Evolutionary conservation across 805 yeast genomes (phyloP).

Genomic region (Saccharomycopsis schoenii): DNA sequence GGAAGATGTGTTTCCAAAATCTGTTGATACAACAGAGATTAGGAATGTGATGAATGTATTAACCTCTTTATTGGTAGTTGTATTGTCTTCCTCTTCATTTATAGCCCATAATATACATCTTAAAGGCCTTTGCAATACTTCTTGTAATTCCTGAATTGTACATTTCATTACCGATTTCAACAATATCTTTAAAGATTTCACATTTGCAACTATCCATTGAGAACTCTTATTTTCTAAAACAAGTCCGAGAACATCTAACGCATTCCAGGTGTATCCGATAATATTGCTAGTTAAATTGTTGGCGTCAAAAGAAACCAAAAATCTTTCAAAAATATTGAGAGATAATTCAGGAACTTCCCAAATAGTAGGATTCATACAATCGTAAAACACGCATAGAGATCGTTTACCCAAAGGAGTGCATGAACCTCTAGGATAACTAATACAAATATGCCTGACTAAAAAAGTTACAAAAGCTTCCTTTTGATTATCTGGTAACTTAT

Average conservation of each 20-base stretch:
- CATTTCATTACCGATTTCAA: conserved; percentile 75
- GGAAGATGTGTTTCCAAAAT: conserved; percentile 50
- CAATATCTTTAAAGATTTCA: conserved; percentile 58
- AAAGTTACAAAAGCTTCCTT: conserved; percentile 87
- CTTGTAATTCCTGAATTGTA: conserved; percentile 80
- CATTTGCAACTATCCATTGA: conserved; percentile 69
- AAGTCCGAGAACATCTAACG: conserved; percentile 79
- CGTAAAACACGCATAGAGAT: conserved; percentile 69
- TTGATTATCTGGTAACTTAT: conserved; percentile 62
- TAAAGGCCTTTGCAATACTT: conserved; percentile 67
- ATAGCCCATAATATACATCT: conserved; percentile 61
- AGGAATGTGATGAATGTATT: conserved; percentile 52
- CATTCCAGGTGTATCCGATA: conserved; percentile 72
- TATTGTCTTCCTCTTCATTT: conserved; percentile 36
- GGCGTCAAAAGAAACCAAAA: conserved; percentile 43
- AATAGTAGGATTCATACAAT: conserved; percentile 55
- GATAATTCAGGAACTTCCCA: conserved; percentile 92
- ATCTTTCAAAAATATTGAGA: conserved; percentile 78
- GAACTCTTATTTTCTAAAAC: conserved; percentile 69
- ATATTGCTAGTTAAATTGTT: conserved; percentile 64
- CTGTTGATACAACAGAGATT: conserved; percentile 66
- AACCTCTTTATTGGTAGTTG: conserved; percentile 51
- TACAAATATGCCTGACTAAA: conserved; percentile 77
- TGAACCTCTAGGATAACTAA: conserved; percentile 73
- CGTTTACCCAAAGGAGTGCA: conserved; percentile 76